phyloP scores from a whole-genome alignment of 2,329 filamentous ascomycete species.

The Ploettnerulaceae sp. region DNA sequence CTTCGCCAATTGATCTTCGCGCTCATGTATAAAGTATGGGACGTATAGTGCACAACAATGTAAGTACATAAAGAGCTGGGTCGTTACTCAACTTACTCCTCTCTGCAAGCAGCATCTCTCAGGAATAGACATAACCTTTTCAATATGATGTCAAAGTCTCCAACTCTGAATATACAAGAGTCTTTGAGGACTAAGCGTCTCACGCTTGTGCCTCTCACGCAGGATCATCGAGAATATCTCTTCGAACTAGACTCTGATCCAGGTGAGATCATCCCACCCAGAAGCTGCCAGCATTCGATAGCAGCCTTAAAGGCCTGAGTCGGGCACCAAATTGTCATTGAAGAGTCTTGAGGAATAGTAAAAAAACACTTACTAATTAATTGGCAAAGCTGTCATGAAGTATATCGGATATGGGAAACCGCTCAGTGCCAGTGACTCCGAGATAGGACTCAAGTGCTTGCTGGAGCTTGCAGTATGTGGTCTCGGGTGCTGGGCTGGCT shows the following conservation, averaged over 20 bases:
- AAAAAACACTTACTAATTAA: too few relatives aligned
- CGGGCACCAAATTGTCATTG: too few relatives aligned
- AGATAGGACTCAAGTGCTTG: neutral
- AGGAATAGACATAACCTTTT: neutral
- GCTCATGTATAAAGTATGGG: too few relatives aligned
- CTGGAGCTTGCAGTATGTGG: neutral
- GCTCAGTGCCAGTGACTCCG: conserved; percentile 3
- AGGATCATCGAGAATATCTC: neutral
- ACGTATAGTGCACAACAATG: too few relatives aligned
- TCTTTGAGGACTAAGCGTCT: neutral
- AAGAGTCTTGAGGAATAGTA: too few relatives aligned
- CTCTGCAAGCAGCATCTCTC: neutral
- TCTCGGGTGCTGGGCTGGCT: conserved; percentile 1
- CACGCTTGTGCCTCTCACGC: neutral
- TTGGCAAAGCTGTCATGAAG: conserved; percentile 4
- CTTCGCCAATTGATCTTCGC: neutral
- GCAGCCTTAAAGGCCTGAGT: too few relatives aligned
- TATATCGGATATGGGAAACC: conserved; percentile 1
- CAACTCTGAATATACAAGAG: neutral
- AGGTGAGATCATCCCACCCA: too few relatives aligned
- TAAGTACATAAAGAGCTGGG: too few relatives aligned
- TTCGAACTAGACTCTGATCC: neutral
- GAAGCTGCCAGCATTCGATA: too few relatives aligned
- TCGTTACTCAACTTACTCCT: neutral
- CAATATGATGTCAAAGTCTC: neutral